A percentile compares a stretch with the other conserved stretches of the same genome.
These are phyloP conservation scores for Podospora bellae-mahoneyi DNA, from an alignment of 495 filamentous ascomycete species.

Conservation along the genomic window DNA sequence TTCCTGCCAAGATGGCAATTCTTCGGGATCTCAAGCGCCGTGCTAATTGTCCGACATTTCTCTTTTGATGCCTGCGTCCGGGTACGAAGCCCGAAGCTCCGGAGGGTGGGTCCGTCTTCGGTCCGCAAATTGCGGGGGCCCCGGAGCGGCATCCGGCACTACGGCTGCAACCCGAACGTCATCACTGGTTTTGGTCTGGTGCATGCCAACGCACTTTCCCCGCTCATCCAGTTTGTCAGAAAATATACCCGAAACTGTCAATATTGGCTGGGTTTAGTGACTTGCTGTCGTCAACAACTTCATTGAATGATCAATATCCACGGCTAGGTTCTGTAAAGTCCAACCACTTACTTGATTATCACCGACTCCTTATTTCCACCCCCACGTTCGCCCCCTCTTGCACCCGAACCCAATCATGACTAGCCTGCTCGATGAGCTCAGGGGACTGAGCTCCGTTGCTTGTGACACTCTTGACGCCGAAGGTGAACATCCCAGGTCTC, in stretches of 20 bases:
- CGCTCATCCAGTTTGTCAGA: background rate
- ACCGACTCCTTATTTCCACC: background rate
- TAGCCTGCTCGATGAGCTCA: constrained; percentile 37
- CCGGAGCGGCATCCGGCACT: constrained; percentile 1
- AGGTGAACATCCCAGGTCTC: constrained; percentile 32
- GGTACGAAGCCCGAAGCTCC: background rate
- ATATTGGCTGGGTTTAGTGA: background rate
- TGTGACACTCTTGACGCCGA: constrained; percentile 60
- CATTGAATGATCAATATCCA: no score
- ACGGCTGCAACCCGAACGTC: background rate
- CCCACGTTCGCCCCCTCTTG: background rate
- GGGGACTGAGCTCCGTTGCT: constrained; percentile 52
- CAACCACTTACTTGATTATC: no score
- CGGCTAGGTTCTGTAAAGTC: no score
- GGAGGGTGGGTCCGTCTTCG: background rate
- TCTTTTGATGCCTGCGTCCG: background rate
- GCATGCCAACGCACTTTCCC: background rate
- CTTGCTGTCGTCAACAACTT: no score
- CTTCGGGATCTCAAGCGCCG: background rate
- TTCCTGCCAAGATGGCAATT: background rate
- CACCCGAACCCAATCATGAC: constrained; percentile 15
- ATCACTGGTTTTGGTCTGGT: background rate
- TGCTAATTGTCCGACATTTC: background rate
- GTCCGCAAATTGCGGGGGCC: background rate
- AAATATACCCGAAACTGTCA: no score